These are phyloP conservation scores for Blastocystis sp. DNA, from an alignment of 352 stramenopile genomes.

Conservation along the genomic window DNA sequence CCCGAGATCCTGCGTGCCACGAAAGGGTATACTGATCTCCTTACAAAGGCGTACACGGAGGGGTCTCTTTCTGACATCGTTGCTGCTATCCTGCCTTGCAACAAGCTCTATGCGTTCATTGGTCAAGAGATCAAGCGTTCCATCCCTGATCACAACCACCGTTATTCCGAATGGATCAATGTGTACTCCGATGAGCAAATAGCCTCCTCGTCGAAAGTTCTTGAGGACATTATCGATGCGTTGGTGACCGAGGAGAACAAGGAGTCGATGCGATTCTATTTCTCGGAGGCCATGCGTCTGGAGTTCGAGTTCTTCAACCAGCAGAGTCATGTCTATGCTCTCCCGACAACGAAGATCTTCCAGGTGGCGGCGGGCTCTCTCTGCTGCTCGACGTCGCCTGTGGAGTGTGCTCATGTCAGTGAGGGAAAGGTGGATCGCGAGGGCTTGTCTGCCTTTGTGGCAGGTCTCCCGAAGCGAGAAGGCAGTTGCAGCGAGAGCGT, in stretches of 20 bases:
- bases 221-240: conserved; percentile 32
- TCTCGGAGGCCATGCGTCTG: conserved; percentile 56
- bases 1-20: conserved; percentile 41
- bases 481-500: neutral
- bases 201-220: neutral
- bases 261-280: conserved; percentile 18
- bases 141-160: conserved; percentile 41
- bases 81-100: conserved; percentile 32
- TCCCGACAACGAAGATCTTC: conserved; percentile 28
- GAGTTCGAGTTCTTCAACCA: conserved; percentile 62
- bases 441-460: neutral
- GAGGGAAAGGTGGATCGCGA: neutral
- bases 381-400: neutral
- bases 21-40: conserved; percentile 31
- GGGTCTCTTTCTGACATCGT: conserved; percentile 23
- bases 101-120: conserved; percentile 57
- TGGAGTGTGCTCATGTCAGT: neutral
- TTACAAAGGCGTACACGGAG: conserved; percentile 56
- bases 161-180: conserved; percentile 57
- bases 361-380: neutral
- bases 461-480: neutral
- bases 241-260: conserved; percentile 27
- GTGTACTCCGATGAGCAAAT: neutral
- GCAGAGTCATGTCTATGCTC: conserved; percentile 15
- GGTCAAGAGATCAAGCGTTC: conserved; percentile 33